A percentile compares a stretch with the other conserved stretches of the same genome.
Conservation (phyloP, 495 filamentous ascomycete species). For the Neurospora terricola region DNA sequence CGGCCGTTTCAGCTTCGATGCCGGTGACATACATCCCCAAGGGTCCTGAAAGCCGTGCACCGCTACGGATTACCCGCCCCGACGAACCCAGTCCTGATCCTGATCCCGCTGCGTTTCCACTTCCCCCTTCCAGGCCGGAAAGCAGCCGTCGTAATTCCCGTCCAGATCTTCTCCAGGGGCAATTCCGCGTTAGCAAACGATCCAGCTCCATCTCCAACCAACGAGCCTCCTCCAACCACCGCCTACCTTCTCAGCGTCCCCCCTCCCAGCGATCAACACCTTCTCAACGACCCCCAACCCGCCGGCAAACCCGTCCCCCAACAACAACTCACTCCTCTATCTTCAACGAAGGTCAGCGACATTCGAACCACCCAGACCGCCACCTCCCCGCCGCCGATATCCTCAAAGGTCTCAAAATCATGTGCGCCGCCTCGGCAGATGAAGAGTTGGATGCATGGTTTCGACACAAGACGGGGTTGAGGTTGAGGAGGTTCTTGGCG, state of each 20-base stretch:
- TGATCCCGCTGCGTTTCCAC: background rate
- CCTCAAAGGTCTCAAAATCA: slow-evolving; percentile 37
- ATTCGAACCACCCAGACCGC: background rate
- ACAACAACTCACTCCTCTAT: background rate
- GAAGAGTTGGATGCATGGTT: slow-evolving; percentile 35
- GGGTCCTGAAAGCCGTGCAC: background rate
- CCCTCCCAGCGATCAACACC: background rate
- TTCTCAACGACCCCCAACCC: background rate
- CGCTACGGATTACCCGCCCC: background rate
- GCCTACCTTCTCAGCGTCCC: background rate
- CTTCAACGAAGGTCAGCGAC: slow-evolving; percentile 26
- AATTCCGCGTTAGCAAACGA: background rate
- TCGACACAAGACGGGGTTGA: slow-evolving; percentile 32
- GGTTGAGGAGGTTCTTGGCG: slow-evolving; percentile 35
- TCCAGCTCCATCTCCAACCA: background rate
- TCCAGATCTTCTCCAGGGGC: background rate
- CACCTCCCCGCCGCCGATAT: slow-evolving; percentile 17
- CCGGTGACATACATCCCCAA: background rate
- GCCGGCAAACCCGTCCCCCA: background rate
- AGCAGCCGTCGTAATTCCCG: background rate
- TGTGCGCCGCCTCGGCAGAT: slow-evolving; percentile 38
- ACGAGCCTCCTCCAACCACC: background rate
- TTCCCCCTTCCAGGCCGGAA: background rate
- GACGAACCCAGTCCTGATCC: background rate
- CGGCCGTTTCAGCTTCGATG: background rate